phyloP scores from a whole-genome alignment of 2,329 filamentous ascomycete genomes.

The Paraphoma chrysanthemicola region DNA sequence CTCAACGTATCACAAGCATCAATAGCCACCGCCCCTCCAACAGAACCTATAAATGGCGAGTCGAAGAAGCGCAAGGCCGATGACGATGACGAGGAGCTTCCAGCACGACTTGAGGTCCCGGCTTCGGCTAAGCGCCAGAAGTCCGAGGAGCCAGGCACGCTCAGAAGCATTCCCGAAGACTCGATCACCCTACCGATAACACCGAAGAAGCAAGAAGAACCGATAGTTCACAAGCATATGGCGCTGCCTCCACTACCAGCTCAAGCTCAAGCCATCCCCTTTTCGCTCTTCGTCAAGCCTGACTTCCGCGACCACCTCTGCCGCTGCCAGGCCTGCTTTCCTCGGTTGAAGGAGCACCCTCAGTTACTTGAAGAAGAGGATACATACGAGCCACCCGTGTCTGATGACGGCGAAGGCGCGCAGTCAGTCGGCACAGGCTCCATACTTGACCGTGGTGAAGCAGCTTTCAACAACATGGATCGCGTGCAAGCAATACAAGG shows the following conservation, averaged over 20 bases:
- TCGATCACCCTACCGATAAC: conserved; percentile 30
- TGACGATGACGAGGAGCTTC: conserved; percentile 45
- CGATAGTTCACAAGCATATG: conserved; percentile 65
- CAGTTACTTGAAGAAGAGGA: conserved; percentile 95
- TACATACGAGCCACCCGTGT: conserved; percentile 89
- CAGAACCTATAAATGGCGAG: conserved; percentile 29
- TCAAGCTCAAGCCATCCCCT: conserved; percentile 60
- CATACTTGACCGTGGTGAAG: conserved; percentile 89
- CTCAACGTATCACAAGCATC: conserved; percentile 18
- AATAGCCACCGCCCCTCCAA: conserved; percentile 2
- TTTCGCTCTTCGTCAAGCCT: conserved; percentile 83
- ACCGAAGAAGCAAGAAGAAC: conserved; percentile 31
- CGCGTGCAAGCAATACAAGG: conserved; percentile 91
- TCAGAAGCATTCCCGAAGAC: conserved; percentile 46
- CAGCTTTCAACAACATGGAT: conserved; percentile 88
- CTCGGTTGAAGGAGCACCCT: conserved; percentile 70
- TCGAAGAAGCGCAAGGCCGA: conserved; percentile 56
- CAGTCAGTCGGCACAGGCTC: conserved; percentile 75
- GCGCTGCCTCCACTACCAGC: conserved; percentile 64
- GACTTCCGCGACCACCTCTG: conserved; percentile 84
- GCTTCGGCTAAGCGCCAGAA: conserved; percentile 43
- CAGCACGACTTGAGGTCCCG: conserved; percentile 22
- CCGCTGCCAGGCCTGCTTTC: conserved; percentile 82
- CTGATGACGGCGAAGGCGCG: conserved; percentile 62
- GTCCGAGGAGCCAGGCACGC: conserved; percentile 38